These are phyloP conservation scores for Trypanosoma lewisi DNA, from an alignment of 208 protist genomes.

Conservation along the genomic window DNA sequence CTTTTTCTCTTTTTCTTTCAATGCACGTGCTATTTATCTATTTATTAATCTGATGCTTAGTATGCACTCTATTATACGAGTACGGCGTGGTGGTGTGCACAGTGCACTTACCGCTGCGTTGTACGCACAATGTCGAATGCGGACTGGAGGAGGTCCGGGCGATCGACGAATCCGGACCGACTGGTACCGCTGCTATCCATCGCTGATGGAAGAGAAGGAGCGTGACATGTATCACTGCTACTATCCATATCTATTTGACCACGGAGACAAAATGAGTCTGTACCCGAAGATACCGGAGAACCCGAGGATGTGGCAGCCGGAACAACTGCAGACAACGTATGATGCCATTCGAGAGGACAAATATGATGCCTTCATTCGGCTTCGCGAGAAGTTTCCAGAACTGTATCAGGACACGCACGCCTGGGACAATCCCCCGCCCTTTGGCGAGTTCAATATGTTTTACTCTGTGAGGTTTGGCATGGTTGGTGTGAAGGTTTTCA, in stretches of 20 bases:
- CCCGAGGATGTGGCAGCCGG: slow-evolving; percentile 86
- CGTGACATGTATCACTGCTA: slow-evolving; percentile 94
- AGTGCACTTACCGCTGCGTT: slow-evolving; percentile 14
- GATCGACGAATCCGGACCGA: slow-evolving; percentile 83
- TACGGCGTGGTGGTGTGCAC: slow-evolving; percentile 5
- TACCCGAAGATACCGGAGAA: slow-evolving; percentile 92
- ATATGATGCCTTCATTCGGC: slow-evolving; percentile 90
- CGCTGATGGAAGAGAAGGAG: slow-evolving; percentile 87
- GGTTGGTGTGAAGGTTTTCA: slow-evolving; percentile 89
- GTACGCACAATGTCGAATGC: slow-evolving; percentile 33
- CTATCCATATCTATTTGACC: slow-evolving; percentile 93
- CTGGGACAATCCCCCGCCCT: slow-evolving; percentile 92
- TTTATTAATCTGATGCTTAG: background rate
- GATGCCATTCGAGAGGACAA: slow-evolving; percentile 93
- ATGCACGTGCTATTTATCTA: slow-evolving; percentile 11
- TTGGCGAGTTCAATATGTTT: slow-evolving; percentile 94
- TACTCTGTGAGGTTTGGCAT: slow-evolving; percentile 92
- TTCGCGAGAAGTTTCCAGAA: slow-evolving; percentile 91
- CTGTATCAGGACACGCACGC: slow-evolving; percentile 90
- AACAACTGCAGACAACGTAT: slow-evolving; percentile 93
- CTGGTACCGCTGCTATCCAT: slow-evolving; percentile 89
- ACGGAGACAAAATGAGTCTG: slow-evolving; percentile 90
- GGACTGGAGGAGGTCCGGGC: slow-evolving; percentile 74
- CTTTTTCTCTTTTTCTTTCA: too few relatives aligned
- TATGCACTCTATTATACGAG: slow-evolving; percentile 21